Base-by-base conservation (phyloP, 2,329 filamentous ascomycete species). In the Phialophora macrospora region DNA sequence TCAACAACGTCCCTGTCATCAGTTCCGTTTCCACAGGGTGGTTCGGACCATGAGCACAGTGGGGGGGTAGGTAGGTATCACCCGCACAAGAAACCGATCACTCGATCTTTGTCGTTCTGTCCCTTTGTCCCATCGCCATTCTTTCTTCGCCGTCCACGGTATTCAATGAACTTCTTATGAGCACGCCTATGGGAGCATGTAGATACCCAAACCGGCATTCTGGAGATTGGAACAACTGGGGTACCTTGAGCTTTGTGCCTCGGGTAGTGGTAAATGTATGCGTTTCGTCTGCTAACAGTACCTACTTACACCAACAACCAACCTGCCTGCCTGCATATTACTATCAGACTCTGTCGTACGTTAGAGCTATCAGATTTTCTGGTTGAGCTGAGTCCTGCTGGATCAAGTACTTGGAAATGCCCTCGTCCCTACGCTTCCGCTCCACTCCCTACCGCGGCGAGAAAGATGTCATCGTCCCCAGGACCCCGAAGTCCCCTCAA, bases 381-480 rank as follows among this genome's bases (percentile, higher is more conserved):
- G 5, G 38, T 7, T 2, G 38, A 44, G 14, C 5, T 14, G 17
- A 4, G 3, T 41, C 38, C 38, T 7, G 38, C n/a, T 4, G 3
- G 38, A 6, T 44, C 17, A 6, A 44, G 38, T n/a, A 24, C 4
- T 28, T 59, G 20, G 12, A 34, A 12, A 60, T 60, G 58, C 51
- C 62, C 24, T 64, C 62, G 7, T 7, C 55, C 9, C 56, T 64
- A 9, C 56, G 56, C 20, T 64, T 64, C 48, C 62, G 57, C 46
- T 32, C 49, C n/a, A 20, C 32, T 11, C 5, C 17, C 38, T 22
- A 64, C n/a, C 48, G 26, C 34, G 9, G 48, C 34, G 51, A 64
- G 32, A 55, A 44, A 26, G 41, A 54, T n/a, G 17, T 17, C 17
- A 22, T 41, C 48, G n/a, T 46, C 9, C 62, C 62, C 28, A 46